A percentile compares a stretch with the other conserved stretches of the same genome.
These are phyloP conservation scores for Colletotrichum simmondsii DNA, from an alignment of 2,329 filamentous ascomycete genomes.

Conservation along the genomic window DNA sequence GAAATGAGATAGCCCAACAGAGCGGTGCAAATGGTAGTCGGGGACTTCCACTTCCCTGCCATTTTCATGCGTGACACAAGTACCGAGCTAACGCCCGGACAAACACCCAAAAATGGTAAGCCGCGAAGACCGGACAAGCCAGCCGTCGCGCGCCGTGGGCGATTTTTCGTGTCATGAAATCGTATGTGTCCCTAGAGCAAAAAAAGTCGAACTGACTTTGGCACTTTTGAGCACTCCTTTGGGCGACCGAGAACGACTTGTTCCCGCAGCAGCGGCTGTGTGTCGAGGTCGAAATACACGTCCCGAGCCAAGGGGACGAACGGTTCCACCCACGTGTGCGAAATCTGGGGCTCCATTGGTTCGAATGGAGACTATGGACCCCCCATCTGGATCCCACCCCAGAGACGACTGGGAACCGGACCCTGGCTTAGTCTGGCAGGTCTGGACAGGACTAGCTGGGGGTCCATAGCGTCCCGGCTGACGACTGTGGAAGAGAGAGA, in stretches of 20 bases:
- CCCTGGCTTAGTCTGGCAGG: conserved; percentile 8
- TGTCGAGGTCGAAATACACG: conserved; percentile 19
- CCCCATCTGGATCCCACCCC: conserved; percentile 10
- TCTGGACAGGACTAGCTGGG: conserved; percentile 11
- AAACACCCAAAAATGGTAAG: not conserved
- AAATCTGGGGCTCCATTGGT: conserved; percentile 28
- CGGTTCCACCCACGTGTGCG: conserved; percentile 27
- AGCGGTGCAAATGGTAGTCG: not conserved
- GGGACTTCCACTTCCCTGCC: not conserved
- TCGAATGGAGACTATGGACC: not conserved
- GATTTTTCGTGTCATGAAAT: not conserved
- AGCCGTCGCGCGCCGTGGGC: not conserved
- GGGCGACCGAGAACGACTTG: not conserved
- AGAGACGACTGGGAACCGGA: not conserved
- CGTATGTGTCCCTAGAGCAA: no score
- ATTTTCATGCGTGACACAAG: not conserved
- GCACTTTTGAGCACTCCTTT: not conserved
- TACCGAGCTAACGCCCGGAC: not conserved
- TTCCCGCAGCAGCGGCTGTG: not conserved
- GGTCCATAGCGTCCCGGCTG: no score
- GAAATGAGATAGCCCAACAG: not conserved
- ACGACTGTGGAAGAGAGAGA: no score
- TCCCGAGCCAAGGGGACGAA: conserved; percentile 3
- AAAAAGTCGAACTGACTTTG: not conserved
- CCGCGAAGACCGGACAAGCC: not conserved